Evolutionary conservation across 2,329 filamentous ascomycete genomes (phyloP).

Genomic region (Westerdykella aurantiaca): DNA sequence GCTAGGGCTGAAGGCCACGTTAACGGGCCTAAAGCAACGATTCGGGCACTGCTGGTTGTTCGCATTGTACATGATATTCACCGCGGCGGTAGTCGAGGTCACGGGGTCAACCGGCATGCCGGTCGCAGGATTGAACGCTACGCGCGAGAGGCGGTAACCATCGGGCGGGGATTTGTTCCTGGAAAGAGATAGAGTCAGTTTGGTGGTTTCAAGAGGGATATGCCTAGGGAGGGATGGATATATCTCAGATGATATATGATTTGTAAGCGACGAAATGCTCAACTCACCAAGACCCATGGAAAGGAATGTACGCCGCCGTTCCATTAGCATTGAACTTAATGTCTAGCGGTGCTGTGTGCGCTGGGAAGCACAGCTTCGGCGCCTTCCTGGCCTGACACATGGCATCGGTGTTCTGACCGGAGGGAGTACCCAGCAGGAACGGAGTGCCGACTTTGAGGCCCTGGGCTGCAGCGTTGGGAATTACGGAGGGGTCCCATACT

Average conservation of each 20-base stretch:
- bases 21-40: conserved; percentile 55
- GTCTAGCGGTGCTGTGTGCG: conserved; percentile 60
- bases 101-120: conserved; percentile 39
- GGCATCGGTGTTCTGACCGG: conserved; percentile 36
- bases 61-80: conserved; percentile 49
- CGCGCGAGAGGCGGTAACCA: conserved; percentile 42
- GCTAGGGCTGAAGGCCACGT: conserved; percentile 41
- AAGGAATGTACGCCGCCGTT: conserved; percentile 55
- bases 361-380: conserved; percentile 40
- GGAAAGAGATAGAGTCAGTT: neutral
- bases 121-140: conserved; percentile 34
- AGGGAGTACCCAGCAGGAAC: conserved; percentile 37
- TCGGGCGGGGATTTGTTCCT: conserved; percentile 39
- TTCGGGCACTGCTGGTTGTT: conserved; percentile 48
- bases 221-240: too few relatives aligned
- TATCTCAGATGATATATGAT: too few relatives aligned
- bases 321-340: conserved; percentile 56
- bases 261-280: neutral
- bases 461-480: conserved; percentile 39
- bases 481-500: conserved; percentile 52
- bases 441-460: conserved; percentile 41
- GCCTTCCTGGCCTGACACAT: conserved; percentile 36
- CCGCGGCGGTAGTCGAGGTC: conserved; percentile 42
- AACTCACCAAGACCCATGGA: conserved; percentile 54
- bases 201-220: too few relatives aligned